phyloP scores from a whole-genome alignment of 257 asterid genomes.

The Fraxinus quadrangulata region DNA sequence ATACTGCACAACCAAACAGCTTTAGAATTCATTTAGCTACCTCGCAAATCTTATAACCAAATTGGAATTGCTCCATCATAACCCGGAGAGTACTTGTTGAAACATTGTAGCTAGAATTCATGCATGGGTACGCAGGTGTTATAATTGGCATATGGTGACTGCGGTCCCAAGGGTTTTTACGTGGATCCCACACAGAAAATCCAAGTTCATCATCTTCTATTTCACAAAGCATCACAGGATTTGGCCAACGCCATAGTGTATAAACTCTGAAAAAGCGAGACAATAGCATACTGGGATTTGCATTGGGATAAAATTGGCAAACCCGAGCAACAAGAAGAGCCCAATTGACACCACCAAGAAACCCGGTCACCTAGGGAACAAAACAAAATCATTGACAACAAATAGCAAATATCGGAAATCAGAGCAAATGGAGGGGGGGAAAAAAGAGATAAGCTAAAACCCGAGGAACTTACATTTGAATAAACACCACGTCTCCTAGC shows the following conservation, averaged over 20 bases:
- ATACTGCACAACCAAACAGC: slow-evolving; percentile 22
- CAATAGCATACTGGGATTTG: slow-evolving; percentile 91
- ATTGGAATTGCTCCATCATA: slow-evolving; percentile 84
- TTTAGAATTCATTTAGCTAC: slow-evolving; percentile 35
- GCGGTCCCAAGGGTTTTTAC: slow-evolving; percentile 86
- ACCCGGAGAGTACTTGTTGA: slow-evolving; percentile 92
- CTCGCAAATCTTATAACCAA: slow-evolving; percentile 77
- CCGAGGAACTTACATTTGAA: slow-evolving; percentile 72
- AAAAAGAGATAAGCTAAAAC: background rate
- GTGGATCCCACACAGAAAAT: slow-evolving; percentile 91
- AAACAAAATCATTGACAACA: background rate
- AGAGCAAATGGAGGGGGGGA: background rate
- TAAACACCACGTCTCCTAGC: slow-evolving; percentile 95
- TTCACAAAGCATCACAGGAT: slow-evolving; percentile 91
- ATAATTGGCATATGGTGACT: slow-evolving; percentile 92
- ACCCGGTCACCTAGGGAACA: slow-evolving; percentile 79
- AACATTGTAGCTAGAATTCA: slow-evolving; percentile 98
- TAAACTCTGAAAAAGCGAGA: slow-evolving; percentile 93
- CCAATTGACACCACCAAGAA: slow-evolving; percentile 99
- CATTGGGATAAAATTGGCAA: slow-evolving; percentile 94
- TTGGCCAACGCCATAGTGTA: slow-evolving; percentile 96
- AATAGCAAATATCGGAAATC: background rate
- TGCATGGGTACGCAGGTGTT: slow-evolving; percentile 98
- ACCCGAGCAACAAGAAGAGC: slow-evolving; percentile 96
- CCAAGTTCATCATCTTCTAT: slow-evolving; percentile 89